Base-by-base conservation (phyloP, 306 rosid genomes). In the Lathyrus oleraceus region DNA sequence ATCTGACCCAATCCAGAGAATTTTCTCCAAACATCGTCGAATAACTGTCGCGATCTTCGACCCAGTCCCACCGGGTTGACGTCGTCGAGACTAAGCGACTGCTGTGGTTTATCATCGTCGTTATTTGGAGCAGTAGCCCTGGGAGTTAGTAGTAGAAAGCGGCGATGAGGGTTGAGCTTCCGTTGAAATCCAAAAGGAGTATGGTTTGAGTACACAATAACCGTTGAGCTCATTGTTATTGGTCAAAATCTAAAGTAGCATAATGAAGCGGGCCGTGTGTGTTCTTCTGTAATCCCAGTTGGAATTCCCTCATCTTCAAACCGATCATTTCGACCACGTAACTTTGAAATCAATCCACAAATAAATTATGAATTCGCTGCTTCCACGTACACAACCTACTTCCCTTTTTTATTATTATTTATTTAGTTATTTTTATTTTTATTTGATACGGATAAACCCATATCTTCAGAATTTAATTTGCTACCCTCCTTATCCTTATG, bases 51-150 rank as follows among this genome's bases (percentile, higher is more conserved):
- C 10, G 98, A 93, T 67, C 73, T 82, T 45, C 97, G 81, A 6
- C 98, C 98, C 4, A 93, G 74, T 28, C 98, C 97, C 3, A 93
- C 98, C 1, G 98, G 98, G 40, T 93, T 93, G 42, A 93, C 98
- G 68, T 93, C 95, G 28, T 88, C 91, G 28, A 93, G 81, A n/a
- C 84, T 88, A 56, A 93, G 70, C 48, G 85, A 58, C 28, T 72
- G 80, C 67, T 75, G 84, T 5, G 8, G 63, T 21, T 58, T 16
- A 6, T 60, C 44, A n/a, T 32, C 65, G 2, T 45, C 10, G 20
- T 8, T 35, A 35, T 35, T 7, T 1, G 39, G 39, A 35, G 39
- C 39, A 35, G 39, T 7, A 35, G 39, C 39, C 39, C 39, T 35
- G 0, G 39, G 39, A 35, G 39, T 35, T 35, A 7, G 10, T 8